Base-by-base conservation (phyloP, 2,329 filamentous ascomycete genomes). In the Colletotrichum sp. region DNA sequence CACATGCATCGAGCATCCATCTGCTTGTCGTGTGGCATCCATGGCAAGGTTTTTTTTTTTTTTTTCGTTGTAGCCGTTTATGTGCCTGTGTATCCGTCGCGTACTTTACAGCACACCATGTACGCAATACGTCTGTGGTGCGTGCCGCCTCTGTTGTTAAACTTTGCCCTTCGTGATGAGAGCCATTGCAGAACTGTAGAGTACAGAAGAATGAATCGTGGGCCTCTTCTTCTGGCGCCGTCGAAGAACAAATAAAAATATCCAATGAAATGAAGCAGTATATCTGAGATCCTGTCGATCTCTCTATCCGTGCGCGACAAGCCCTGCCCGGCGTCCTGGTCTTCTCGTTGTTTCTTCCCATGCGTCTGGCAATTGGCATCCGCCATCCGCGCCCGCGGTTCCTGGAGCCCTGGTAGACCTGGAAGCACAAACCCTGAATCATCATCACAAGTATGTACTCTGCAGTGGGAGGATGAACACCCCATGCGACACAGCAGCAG, bases 1-100 rank as follows among this genome's bases (percentile, higher is more conserved):
- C 69, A 75, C 73, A 75, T 75, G 73, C 73, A 73, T 75, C 64
- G 69, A 72, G 63, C 70, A 73, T 68, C 55, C 70, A 73, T 68
- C 55, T 72, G 68, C 57, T 72, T 27, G 52, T 57, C 64, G 73
- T 75, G 73, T 68, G 69, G 39, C 64, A 73, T 64, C 57, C 57
- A 71, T 25, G 64, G 25, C 19, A 63, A 75, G 64, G 39, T 57
- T 73, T 64, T 59, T 67, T 8, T 16, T 8, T 16, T 65, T 65
- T 25, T 55, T 34, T 48, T 48, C 44, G 44, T 48, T 19, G 27
- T 34, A 36, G 65, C 48, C 48, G 44, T 68, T 48, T 36, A n/a
- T 57, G 48, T 57, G 44, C n/a, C 48, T 28, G 65, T 66, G 36
- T 25, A 39, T 22, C 32, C 59, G n/a, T 61, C 30, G 28, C n/a